Evolutionary conservation across 78 protist species (phyloP).

Genomic region (Dictyostelium intermedium): DNA sequence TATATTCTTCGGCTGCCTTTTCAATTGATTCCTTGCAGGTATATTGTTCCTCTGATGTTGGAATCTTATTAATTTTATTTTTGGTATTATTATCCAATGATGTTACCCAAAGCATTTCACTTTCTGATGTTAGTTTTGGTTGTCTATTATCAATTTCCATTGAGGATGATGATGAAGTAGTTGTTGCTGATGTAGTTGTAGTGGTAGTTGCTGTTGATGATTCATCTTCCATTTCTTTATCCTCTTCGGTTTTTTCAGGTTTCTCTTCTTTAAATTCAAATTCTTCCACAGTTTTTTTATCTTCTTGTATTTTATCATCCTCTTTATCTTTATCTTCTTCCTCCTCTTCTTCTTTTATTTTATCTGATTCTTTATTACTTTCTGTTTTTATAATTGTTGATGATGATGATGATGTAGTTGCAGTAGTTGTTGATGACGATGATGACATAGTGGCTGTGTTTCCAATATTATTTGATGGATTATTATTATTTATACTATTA

Average conservation of each 20-base stretch:
- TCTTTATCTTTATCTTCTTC: neutral
- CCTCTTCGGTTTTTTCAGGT: neutral
- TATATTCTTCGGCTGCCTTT: constrained; percentile 58
- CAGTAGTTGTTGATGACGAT: neutral
- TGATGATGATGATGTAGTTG: neutral
- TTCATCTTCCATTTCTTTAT: neutral
- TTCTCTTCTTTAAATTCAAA: neutral
- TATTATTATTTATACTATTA: too few species aligned
- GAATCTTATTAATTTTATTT: constrained; percentile 23
- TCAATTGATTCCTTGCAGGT: constrained; percentile 25
- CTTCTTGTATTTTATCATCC: neutral
- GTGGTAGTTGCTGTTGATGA: neutral
- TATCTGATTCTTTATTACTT: neutral
- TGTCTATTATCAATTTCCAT: constrained; percentile 30
- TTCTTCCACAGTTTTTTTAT: neutral
- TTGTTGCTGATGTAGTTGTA: neutral
- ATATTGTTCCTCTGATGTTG: constrained; percentile 44
- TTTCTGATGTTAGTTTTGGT: constrained; percentile 10
- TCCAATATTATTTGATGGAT: too few species aligned
- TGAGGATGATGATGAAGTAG: neutral
- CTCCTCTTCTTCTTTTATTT: neutral
- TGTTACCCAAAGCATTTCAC: constrained; percentile 49
- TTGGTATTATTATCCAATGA: constrained; percentile 60
- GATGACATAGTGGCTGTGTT: neutral
- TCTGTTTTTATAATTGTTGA: neutral